Conservation (phyloP, 169 alveolate genomes). For the Eimeria necatrix region DNA sequence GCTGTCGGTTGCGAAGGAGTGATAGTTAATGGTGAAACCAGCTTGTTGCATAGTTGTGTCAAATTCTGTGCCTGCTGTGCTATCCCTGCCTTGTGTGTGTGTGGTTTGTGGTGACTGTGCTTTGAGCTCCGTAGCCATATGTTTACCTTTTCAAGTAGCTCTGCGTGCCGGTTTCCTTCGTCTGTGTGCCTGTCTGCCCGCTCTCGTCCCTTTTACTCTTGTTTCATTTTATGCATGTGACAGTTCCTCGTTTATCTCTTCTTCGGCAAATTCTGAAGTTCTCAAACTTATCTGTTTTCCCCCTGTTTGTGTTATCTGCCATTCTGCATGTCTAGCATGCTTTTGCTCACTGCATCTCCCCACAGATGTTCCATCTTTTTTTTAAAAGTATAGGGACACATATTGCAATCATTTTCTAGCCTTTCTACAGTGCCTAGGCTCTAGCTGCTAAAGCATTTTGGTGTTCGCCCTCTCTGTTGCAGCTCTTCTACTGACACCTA, state of each 20-base stretch:
- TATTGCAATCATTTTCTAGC: not conserved
- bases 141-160: too few species aligned
- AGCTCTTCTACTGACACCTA: constrained; percentile 42
- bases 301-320: not conserved
- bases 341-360: not conserved
- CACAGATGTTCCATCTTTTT: not conserved
- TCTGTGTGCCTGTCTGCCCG: not conserved
- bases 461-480: not conserved
- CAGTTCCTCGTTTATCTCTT: not conserved
- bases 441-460: not conserved
- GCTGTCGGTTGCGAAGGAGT: constrained; percentile 47
- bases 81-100: not conserved
- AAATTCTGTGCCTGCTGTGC: not conserved
- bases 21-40: not conserved
- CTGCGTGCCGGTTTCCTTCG: not conserved
- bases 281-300: not conserved
- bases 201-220: not conserved
- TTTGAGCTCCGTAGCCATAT: too few species aligned
- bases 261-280: too few species aligned
- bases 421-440: not conserved
- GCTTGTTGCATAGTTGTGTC: not conserved
- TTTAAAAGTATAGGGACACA: not conserved
- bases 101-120: too few species aligned
- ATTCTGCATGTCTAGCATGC: not conserved
- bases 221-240: not conserved